phyloP scores from a whole-genome alignment of 108 stramenopile genomes.

The Skeletonema potamos region DNA sequence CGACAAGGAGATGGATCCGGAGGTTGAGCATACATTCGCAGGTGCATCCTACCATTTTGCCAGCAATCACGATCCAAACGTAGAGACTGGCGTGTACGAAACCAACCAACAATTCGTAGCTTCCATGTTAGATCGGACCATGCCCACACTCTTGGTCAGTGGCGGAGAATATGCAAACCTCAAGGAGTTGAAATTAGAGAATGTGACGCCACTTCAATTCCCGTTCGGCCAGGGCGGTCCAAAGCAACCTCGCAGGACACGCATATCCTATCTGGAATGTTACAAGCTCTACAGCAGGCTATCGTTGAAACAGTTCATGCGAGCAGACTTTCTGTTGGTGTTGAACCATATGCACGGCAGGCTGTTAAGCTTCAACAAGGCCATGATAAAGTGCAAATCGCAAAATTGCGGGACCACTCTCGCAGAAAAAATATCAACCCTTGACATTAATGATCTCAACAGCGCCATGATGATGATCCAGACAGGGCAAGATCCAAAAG shows the following conservation, averaged over 20 bases:
- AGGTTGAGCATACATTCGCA: background rate
- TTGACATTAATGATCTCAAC: background rate
- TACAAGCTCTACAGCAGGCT: background rate
- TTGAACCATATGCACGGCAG: conserved; percentile 14
- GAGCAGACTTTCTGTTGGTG: conserved; percentile 1
- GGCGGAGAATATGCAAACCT: background rate
- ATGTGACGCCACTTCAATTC: background rate
- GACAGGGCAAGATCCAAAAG: background rate
- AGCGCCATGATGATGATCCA: background rate
- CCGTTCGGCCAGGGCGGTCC: background rate
- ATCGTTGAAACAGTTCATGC: background rate
- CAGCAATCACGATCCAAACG: background rate
- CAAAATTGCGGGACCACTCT: background rate
- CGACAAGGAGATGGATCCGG: background rate
- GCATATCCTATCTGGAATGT: background rate
- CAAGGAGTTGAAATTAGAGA: background rate
- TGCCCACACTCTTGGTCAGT: conserved; percentile 3
- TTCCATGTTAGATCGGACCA: background rate
- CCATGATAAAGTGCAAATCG: background rate
- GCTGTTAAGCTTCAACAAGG: background rate
- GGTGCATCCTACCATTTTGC: conserved; percentile 6
- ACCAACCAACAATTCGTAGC: background rate
- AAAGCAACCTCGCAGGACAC: background rate
- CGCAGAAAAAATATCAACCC: conserved; percentile 1
- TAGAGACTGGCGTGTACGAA: background rate